A percentile compares a stretch with the other conserved stretches of the same genome.
Evolutionary conservation across 2,329 filamentous ascomycete species (phyloP).

Genomic region (Neurospora crassa): DNA sequence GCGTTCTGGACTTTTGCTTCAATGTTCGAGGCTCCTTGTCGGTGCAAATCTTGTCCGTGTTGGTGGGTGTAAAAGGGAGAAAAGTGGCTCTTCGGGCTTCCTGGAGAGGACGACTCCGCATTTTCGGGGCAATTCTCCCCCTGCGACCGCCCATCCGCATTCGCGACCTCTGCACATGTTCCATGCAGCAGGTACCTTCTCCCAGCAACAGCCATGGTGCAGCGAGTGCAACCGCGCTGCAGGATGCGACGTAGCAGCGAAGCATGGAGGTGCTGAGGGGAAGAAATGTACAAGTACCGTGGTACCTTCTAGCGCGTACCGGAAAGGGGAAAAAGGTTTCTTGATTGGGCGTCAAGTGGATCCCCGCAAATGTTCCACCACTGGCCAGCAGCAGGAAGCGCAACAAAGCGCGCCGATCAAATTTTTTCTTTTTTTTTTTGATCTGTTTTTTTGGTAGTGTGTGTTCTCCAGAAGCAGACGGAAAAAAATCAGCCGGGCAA

Average conservation of each 20-base stretch:
- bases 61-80: neutral
- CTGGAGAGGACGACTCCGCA: neutral
- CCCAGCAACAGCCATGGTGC: neutral
- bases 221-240: neutral
- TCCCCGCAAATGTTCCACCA: slow-evolving; percentile 18
- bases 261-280: neutral
- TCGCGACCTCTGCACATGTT: neutral
- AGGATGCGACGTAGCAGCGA: neutral
- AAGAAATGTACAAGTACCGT: neutral
- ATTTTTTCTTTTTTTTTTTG: neutral
- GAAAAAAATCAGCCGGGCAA: neutral
- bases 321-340: neutral
- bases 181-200: neutral
- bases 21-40: neutral
- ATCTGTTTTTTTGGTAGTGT: neutral
- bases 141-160: neutral
- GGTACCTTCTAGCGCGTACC: neutral
- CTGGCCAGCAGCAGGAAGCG: slow-evolving; percentile 5
- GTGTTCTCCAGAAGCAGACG: neutral
- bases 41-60: neutral
- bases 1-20: neutral
- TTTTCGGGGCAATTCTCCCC: neutral
- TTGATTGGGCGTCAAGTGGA: neutral
- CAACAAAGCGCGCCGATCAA: neutral
- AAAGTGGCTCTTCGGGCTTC: neutral